Evolutionary conservation across 2,329 filamentous ascomycete genomes (phyloP).

Genomic region (Phialemonium atrogriseum): DNA sequence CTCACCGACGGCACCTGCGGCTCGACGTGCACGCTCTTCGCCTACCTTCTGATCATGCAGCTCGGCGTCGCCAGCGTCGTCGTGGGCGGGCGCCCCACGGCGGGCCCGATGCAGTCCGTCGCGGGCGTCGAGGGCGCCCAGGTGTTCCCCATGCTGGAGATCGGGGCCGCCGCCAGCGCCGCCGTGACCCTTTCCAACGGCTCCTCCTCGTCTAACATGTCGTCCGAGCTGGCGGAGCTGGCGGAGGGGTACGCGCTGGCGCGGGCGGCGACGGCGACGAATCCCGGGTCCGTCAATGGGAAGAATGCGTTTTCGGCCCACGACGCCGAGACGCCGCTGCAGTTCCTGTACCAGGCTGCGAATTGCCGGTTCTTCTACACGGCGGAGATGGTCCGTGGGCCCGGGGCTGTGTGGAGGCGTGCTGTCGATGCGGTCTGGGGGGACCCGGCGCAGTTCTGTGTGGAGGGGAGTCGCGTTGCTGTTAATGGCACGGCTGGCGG

Average conservation of each 20-base stretch:
- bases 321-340: slow-evolving; percentile 28
- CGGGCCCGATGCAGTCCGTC: slow-evolving; percentile 38
- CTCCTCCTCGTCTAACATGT: too few relatives aligned
- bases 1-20: slow-evolving; percentile 47
- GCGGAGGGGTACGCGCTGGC: slow-evolving; percentile 24
- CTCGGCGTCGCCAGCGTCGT: slow-evolving; percentile 38
- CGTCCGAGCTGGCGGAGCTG: slow-evolving; percentile 19
- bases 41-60: slow-evolving; percentile 43
- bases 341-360: slow-evolving; percentile 35
- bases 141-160: slow-evolving; percentile 21
- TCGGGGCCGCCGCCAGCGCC: slow-evolving; percentile 17
- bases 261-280: slow-evolving; percentile 14
- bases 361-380: slow-evolving; percentile 42
- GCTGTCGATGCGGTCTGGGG: slow-evolving; percentile 27
- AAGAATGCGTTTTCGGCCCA: slow-evolving; percentile 25
- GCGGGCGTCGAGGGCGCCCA: slow-evolving; percentile 39
- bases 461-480: slow-evolving; percentile 19
- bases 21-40: slow-evolving; percentile 47
- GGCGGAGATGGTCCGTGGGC: slow-evolving; percentile 28
- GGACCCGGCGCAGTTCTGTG: slow-evolving; percentile 21
- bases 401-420: slow-evolving; percentile 31
- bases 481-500: slow-evolving; percentile 7
- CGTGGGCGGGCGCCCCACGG: slow-evolving; percentile 34
- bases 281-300: slow-evolving; percentile 22
- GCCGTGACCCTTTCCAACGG: slow-evolving; percentile 14